Evolutionary conservation across 305 asterid species (phyloP).

Genomic region (Fraxinus sp.): DNA sequence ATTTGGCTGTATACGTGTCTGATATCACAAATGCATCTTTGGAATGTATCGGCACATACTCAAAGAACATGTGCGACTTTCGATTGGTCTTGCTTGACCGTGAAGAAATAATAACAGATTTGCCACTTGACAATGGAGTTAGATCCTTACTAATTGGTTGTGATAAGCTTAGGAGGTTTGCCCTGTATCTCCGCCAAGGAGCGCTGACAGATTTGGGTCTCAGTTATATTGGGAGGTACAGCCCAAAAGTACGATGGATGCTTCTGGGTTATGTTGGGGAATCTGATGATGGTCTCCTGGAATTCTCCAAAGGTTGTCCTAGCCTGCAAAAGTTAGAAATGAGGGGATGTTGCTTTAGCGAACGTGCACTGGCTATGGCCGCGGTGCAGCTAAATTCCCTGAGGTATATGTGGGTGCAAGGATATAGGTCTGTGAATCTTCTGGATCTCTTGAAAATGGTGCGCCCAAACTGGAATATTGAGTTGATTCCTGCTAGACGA

Average conservation of each 20-base stretch:
- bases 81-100: constrained; percentile 85
- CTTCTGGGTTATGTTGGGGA: constrained; percentile 89
- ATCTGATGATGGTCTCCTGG: constrained; percentile 77
- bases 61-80: constrained; percentile 67
- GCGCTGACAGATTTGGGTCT: constrained; percentile 89
- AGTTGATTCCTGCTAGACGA: constrained; percentile 71
- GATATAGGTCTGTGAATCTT: constrained; percentile 52
- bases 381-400: constrained; percentile 51
- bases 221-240: constrained; percentile 64
- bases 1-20: constrained; percentile 83
- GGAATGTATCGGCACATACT: constrained; percentile 60
- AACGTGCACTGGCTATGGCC: constrained; percentile 73
- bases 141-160: constrained; percentile 71
- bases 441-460: constrained; percentile 60
- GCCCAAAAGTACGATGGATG: constrained; percentile 87
- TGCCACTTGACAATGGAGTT: constrained; percentile 92
- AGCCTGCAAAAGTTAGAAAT: constrained; percentile 77
- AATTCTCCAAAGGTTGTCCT: constrained; percentile 86
- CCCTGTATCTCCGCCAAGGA: constrained; percentile 76
- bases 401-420: constrained; percentile 93
- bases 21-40: constrained; percentile 80
- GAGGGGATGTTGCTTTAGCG: constrained; percentile 89
- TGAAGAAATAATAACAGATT: constrained; percentile 68
- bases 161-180: constrained; percentile 69
- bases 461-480: constrained; percentile 86